Evolutionary conservation across 2,329 filamentous ascomycete genomes (phyloP).

Genomic region (Apiospora rasikravindrae): DNA sequence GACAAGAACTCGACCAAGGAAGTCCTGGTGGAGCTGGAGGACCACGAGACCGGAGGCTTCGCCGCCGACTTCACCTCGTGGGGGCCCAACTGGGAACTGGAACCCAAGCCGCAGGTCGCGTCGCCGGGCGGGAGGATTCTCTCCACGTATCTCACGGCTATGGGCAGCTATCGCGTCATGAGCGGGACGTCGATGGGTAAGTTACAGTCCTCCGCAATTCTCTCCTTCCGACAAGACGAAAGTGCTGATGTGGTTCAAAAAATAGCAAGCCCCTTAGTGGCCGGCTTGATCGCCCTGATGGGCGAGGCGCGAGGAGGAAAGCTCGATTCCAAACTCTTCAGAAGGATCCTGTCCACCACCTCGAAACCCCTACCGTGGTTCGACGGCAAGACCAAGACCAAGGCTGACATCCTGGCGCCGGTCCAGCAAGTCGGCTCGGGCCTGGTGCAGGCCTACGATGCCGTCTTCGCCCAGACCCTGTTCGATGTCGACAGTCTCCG

Average conservation of each 20-base stretch:
- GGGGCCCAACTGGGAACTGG: conserved; percentile 53
- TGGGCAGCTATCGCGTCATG: conserved; percentile 52
- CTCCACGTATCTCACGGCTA: conserved; percentile 52
- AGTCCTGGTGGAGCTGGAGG: conserved; percentile 25
- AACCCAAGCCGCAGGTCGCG: conserved; percentile 54
- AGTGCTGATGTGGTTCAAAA: neutral
- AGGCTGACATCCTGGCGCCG: conserved; percentile 34
- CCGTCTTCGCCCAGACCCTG: conserved; percentile 40
- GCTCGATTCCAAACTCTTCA: conserved; percentile 32
- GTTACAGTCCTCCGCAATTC: neutral
- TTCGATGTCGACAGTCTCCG: conserved; percentile 42
- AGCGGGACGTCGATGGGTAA: conserved; percentile 61
- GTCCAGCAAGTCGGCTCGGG: conserved; percentile 48
- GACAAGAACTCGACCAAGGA: conserved; percentile 23
- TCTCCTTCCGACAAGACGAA: neutral
- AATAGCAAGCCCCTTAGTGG: conserved; percentile 44
- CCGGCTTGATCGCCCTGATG: conserved; percentile 44
- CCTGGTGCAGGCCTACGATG: conserved; percentile 44
- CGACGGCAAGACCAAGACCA: conserved; percentile 31
- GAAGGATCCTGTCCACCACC: conserved; percentile 37
- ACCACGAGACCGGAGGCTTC: conserved; percentile 40
- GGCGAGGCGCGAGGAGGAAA: conserved; percentile 35
- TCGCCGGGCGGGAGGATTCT: conserved; percentile 56
- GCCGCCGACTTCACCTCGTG: conserved; percentile 47
- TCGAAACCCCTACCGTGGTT: conserved; percentile 39